phyloP scores from a whole-genome alignment of 345 rosid genomes.

The Eucalyptus microcorys region DNA sequence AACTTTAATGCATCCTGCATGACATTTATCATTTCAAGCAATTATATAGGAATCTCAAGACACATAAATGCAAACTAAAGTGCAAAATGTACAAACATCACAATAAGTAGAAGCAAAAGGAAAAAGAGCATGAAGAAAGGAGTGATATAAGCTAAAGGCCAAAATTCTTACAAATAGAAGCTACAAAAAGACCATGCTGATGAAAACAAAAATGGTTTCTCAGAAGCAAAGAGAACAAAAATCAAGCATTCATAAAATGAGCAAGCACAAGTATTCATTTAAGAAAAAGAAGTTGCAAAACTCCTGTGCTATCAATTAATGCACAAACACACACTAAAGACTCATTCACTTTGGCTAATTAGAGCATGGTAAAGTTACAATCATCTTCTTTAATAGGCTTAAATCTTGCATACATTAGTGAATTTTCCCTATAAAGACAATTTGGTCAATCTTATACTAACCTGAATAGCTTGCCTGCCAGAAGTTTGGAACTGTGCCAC shows the following conservation, averaged over 20 bases:
- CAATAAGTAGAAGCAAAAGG: neutral
- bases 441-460: neutral
- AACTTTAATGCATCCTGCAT: slow-evolving; percentile 65
- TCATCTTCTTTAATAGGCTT: neutral
- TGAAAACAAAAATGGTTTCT: neutral
- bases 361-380: neutral
- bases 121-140: neutral
- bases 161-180: neutral
- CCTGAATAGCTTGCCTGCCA: slow-evolving; percentile 95
- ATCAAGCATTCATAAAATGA: neutral
- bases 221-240: neutral
- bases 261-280: neutral
- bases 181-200: neutral
- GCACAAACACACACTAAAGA: neutral
- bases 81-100: neutral
- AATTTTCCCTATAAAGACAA: neutral
- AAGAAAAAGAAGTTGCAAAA: neutral
- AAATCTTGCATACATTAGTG: neutral
- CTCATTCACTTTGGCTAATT: neutral
- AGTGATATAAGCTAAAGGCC: neutral
- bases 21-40: neutral
- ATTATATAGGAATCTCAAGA: neutral
- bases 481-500: slow-evolving; percentile 87
- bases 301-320: neutral
- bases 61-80: neutral